Evolutionary conservation across 179 eudicot genomes (phyloP).

Genomic region (Carnegiea gigantea): DNA sequence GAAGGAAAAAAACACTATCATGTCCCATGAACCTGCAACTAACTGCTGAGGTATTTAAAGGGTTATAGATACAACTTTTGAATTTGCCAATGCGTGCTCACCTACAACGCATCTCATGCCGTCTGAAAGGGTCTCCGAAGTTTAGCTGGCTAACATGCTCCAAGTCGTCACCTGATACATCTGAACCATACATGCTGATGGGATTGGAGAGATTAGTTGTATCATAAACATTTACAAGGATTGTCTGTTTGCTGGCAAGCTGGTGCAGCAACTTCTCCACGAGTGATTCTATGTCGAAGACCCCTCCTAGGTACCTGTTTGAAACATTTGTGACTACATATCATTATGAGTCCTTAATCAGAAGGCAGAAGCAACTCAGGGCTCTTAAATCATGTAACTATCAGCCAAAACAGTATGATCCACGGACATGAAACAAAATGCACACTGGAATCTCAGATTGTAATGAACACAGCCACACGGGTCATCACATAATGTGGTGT

Average conservation of each 20-base stretch:
- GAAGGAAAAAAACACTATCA: neutral
- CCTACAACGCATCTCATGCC: constrained; percentile 94
- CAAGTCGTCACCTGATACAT: constrained; percentile 44
- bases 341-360: neutral
- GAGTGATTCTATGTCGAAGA: constrained; percentile 74
- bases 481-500: neutral
- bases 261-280: constrained; percentile 92
- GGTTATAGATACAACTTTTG: neutral
- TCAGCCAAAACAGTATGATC: neutral
- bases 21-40: neutral
- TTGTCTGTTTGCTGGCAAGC: constrained; percentile 84
- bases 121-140: constrained; percentile 82
- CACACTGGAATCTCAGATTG: neutral
- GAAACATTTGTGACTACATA: neutral
- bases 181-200: constrained; percentile 83
- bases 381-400: neutral
- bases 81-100: constrained; percentile 20
- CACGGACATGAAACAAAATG: neutral
- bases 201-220: constrained; percentile 53
- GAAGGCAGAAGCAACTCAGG: neutral
- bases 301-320: constrained; percentile 81
- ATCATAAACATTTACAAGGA: constrained; percentile 80
- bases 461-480: neutral
- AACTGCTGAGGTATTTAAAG: neutral
- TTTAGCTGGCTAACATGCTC: constrained; percentile 58